phyloP scores from a whole-genome alignment of 2,329 filamentous ascomycete genomes.

The Lecanosticta acicola region DNA sequence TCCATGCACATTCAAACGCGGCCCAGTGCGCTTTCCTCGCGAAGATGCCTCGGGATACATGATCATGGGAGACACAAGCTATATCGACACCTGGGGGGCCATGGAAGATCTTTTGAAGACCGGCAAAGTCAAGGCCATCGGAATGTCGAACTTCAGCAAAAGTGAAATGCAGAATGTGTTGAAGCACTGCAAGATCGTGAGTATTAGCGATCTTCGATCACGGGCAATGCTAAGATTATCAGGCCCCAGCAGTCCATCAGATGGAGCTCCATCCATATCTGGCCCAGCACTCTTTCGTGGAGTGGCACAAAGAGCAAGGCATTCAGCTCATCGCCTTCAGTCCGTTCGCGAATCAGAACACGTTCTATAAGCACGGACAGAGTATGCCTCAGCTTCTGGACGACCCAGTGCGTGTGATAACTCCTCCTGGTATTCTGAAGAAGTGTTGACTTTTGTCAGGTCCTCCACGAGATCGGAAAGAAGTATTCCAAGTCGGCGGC shows the following conservation, averaged over 20 bases:
- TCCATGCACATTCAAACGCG: slow-evolving; percentile 36
- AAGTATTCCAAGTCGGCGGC: slow-evolving; percentile 32
- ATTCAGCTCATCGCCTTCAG: slow-evolving; percentile 68
- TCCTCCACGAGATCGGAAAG: slow-evolving; percentile 5
- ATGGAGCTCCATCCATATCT: slow-evolving; percentile 68
- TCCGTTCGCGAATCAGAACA: slow-evolving; percentile 37
- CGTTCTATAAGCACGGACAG: slow-evolving; percentile 10
- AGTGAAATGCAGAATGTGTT: slow-evolving; percentile 46
- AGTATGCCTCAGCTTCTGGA: slow-evolving; percentile 5
- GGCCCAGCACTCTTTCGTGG: slow-evolving; percentile 65
- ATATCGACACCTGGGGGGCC: slow-evolving; percentile 63
- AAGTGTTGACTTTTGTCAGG: too few relatives aligned
- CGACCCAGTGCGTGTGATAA: too few relatives aligned
- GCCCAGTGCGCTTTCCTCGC: slow-evolving; percentile 57
- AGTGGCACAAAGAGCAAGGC: slow-evolving; percentile 59
- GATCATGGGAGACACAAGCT: slow-evolving; percentile 8
- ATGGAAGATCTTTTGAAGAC: slow-evolving; percentile 58
- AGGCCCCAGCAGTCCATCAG: slow-evolving; percentile 27
- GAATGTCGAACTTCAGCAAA: slow-evolving; percentile 45
- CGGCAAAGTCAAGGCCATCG: slow-evolving; percentile 45
- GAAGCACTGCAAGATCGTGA: slow-evolving; percentile 9
- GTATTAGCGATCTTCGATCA: background rate
- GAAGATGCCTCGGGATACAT: slow-evolving; percentile 4
- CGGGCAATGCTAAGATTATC: background rate
- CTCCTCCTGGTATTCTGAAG: too few relatives aligned